Percentiles rank a stretch among this genome's conserved stretches.
Conservation (phyloP, 345 rosid species). For the Aquilaria yunnanensis region DNA sequence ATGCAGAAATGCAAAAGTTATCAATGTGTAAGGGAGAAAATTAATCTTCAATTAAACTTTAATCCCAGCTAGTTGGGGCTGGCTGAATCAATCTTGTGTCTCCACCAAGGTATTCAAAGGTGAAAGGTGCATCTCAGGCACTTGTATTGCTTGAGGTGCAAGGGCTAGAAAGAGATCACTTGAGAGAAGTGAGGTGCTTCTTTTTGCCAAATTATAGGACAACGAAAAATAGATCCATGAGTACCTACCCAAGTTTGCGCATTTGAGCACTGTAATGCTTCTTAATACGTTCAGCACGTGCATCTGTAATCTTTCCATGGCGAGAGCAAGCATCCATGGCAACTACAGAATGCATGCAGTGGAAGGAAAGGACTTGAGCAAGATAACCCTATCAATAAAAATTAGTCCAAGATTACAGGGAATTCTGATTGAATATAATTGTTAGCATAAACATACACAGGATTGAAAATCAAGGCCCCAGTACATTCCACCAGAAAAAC, state of each 20-base stretch:
- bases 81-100: too few species aligned
- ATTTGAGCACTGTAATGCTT: conserved; percentile 69
- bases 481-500: too few species aligned
- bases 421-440: too few species aligned
- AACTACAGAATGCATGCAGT: conserved; percentile 67
- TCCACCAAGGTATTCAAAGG: too few species aligned
- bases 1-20: conserved; percentile 5
- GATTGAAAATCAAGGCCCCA: too few species aligned
- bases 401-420: neutral
- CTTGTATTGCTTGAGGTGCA: too few species aligned
- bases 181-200: too few species aligned
- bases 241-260: conserved; percentile 60
- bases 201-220: too few species aligned
- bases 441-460: too few species aligned
- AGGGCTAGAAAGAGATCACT: too few species aligned
- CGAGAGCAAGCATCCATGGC: conserved; percentile 89
- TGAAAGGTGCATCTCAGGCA: too few species aligned
- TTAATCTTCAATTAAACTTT: neutral
- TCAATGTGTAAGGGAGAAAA: neutral
- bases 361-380: conserved; percentile 87
- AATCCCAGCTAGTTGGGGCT: neutral
- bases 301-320: conserved; percentile 71
- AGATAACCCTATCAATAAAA: conserved; percentile 62
- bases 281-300: conserved; percentile 81
- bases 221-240: too few species aligned